Base-by-base conservation (phyloP, 345 rosid genomes). In the Anastatica hierochuntica region DNA sequence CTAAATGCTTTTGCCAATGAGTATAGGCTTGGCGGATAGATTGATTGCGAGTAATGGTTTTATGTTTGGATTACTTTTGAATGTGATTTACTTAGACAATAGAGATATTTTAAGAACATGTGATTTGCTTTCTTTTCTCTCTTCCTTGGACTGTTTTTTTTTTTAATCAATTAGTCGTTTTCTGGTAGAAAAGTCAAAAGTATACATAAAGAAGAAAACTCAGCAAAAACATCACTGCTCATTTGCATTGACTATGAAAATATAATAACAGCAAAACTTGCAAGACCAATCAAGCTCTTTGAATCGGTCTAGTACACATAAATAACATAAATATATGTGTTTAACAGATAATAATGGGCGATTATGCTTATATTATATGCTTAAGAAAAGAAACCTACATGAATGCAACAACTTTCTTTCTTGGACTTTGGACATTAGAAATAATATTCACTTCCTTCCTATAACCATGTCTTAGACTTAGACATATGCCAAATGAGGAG, bases 401-500 rank as follows among this genome's bases (percentile, higher is more conserved):
- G 68, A 27, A 41, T 49, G 30, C 63, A 63, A 49, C 63, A 34
- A 34, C 52, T 61, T 48, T 41, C 2, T 17, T 43, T 53, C 24
- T 53, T 43, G 31, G 45, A 24, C 38, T 60, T 45, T 59, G 9
- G 53, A 42, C 13, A 23, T 46, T 8, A 42, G 72, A 61, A 47
- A 48, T 55, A 54, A 14, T 52, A 38, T 26, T 34, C 29, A 24
- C 24, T 8, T 46, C 8, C 4, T 67, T 41, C 23, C 53, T 58
- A 55, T 68, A 46, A 41, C 67, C 63, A 68, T 62, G 68, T 55
- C 41, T 8, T 68, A 54, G 62, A 52, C 14, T 7, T n/a, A n/a
- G 24, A 29, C 10, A 54, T 56, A 53, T 53, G 53, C 65, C 63
- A 56, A n/a, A 80, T 75, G 84, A 78, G 68, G 81, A 67, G 61